Evolutionary conservation across 176 grass and related monocot species (phyloP), one percentile per base, ranked within the genome.

Genomic region (Carex myosuroides): DNA sequence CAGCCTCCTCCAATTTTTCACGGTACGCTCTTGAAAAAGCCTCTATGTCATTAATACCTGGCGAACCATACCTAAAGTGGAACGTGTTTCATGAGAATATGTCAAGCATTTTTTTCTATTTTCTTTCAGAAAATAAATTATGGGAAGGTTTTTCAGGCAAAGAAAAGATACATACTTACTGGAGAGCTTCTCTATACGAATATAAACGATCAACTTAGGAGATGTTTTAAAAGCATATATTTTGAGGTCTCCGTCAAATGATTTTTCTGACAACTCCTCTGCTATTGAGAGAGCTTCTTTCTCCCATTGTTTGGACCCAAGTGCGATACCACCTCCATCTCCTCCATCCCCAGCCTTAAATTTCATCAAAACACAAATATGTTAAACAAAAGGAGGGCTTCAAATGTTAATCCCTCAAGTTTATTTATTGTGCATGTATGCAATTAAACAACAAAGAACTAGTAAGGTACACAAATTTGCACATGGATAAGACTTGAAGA

Each of bases 171-270:
- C 80, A 64, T 92, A 95, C 92, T 73, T 93, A 78, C 84, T 93
- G n/a, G 96, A 95, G 84, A 95, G 85, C 88, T 93, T 98, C 90
- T 98, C 95, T 42, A 98, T 93, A 24, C 93, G 89, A 70, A 98
- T 79, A 69, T 87, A 89, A 84, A 98, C 84, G 20, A 73, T 82
- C 29, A 85, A 85, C 79, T 83, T 95, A 74, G 88, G 80, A 71
- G 89, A 85, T 83, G 93, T 91, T 81, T 90, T 95, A 59, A 98
- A 98, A 86, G 93, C 93, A 86, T 93, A 98, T 50, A 98, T 91
- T 84, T 92, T 93, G 64, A 98, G 87, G 85, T 98, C 89, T 0
- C 84, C 85, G 2, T 88, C 76, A 24, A 98, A 98, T 44, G 83
- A 90, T 54, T 83, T 65, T 62, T 77, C 66, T 4, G 89, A 93